Evolutionary conservation across 257 asterid species (phyloP), one percentile per base, ranked within the genome.

Genomic region (Lavandula angustifolia): DNA sequence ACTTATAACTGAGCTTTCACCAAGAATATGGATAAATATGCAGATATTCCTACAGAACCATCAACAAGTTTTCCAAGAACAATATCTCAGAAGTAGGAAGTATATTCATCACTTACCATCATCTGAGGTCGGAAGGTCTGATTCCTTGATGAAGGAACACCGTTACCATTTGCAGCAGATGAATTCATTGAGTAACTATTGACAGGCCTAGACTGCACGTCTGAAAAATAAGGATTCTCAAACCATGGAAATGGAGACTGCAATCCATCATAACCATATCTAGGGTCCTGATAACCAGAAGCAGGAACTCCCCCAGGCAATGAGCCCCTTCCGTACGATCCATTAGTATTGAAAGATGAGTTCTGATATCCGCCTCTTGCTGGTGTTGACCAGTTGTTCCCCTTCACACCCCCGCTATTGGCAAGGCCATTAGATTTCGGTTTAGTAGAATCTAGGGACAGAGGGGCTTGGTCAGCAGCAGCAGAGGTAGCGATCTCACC

Each of bases 221-320:
- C 92, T 6, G 84, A 64, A 69, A 66, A 82, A 48, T 79, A 85
- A 7, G 88, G 81, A 38, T 52, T 62, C 46, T 87, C 95, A 42
- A 77, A 17, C 95, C 95, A 87, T 27, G 89, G 82, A 55, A 79
- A 14, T 18, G 90, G 88, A n/a, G 92, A 85, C 11, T 54, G 81
- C 17, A 77, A 40, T 54, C 89, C 90, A 70, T 87, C 91, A 78
- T 57, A 81, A 52, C 76, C 82, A 68, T 37, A 84, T 68, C 88
- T 79, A 10, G 81, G 91, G 38, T 87, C 89, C 70, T 80, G 94
- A 76, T 79, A 81, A 66, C 81, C 78, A 32, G 87, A 76, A 14
- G 75, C 66, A 62, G 78, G 80, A 50, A 73, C 57, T 54, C 87
- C 90, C 12, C 86, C 87, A 48, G 89, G 66, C 58, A 79, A 72